Percentiles rank a stretch among this genome's conserved stretches.
phyloP scores from a whole-genome alignment of 2,329 filamentous ascomycete species.

The Claviceps sorghi region DNA sequence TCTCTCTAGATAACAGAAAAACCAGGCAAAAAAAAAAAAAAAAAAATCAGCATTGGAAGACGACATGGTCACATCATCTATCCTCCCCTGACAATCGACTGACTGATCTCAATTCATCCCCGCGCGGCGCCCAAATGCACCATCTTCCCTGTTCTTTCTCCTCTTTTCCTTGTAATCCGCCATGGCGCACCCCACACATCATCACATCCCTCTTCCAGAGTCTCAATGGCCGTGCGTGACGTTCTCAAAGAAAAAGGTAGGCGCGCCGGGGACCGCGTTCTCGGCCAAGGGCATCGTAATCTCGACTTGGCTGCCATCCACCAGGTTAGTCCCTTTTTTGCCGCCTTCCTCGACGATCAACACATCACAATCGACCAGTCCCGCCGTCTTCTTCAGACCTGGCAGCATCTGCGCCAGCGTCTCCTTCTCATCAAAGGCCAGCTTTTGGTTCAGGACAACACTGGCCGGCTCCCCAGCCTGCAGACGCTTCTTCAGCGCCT shows the following conservation, averaged over 20 bases:
- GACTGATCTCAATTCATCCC: too few species aligned
- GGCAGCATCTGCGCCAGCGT: conserved; percentile 66
- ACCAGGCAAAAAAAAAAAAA: too few species aligned
- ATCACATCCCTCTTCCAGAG: not conserved
- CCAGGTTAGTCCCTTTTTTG: conserved; percentile 46
- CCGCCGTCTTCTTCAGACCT: conserved; percentile 60
- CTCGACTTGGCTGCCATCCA: conserved; percentile 39
- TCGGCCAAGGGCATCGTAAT: conserved; percentile 46
- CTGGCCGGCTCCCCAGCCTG: conserved; percentile 51
- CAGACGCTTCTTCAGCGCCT: conserved; percentile 71
- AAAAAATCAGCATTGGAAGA: too few species aligned
- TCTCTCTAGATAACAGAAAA: too few species aligned
- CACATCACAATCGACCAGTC: conserved; percentile 57
- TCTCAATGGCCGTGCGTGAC: conserved; percentile 29
- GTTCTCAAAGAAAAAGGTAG: conserved; percentile 77
- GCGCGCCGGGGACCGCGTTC: conserved; percentile 64
- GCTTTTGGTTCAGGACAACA: conserved; percentile 65
- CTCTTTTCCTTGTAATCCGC: too few species aligned
- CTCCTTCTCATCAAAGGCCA: conserved; percentile 72
- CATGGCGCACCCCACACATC: not conserved
- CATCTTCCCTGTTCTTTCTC: too few species aligned
- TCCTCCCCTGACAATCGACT: too few species aligned
- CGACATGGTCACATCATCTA: too few species aligned
- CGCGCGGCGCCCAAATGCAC: too few species aligned
- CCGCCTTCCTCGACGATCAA: conserved; percentile 56